These are phyloP conservation scores for Cylindrotheca closterium DNA, from an alignment of 108 stramenopile genomes.

Conservation along the genomic window DNA sequence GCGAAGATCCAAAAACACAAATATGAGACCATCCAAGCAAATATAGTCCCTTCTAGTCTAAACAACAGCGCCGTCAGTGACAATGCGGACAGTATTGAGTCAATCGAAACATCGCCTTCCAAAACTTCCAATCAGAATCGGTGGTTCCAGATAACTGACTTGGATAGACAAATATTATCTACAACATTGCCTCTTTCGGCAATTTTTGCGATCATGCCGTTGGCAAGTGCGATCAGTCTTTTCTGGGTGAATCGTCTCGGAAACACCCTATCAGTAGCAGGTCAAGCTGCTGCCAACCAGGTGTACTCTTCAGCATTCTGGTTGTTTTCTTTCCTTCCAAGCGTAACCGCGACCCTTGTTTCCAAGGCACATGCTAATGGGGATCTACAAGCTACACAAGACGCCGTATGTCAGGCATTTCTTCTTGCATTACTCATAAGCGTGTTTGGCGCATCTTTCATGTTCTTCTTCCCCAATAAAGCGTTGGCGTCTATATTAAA, in stretches of 20 bases:
- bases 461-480: slow-evolving; percentile 52
- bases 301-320: slow-evolving; percentile 72
- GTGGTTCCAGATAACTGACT: not conserved
- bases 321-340: slow-evolving; percentile 72
- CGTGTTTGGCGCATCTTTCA: slow-evolving; percentile 39
- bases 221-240: slow-evolving; percentile 61
- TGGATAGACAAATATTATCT: slow-evolving; percentile 21
- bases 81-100: too few species aligned
- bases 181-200: slow-evolving; percentile 61
- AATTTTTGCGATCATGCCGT: slow-evolving; percentile 73
- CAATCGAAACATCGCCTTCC: too few species aligned
- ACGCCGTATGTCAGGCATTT: slow-evolving; percentile 67
- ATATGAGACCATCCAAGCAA: not conserved
- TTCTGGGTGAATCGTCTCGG: slow-evolving; percentile 85
- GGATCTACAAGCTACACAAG: slow-evolving; percentile 53
- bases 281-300: slow-evolving; percentile 82
- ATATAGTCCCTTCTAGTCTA: not conserved
- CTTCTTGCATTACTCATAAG: slow-evolving; percentile 49
- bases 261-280: slow-evolving; percentile 76
- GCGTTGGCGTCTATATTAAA: slow-evolving; percentile 54
- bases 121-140: too few species aligned
- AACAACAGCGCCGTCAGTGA: too few species aligned
- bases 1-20: not conserved
- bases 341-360: slow-evolving; percentile 71
- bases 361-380: slow-evolving; percentile 68